Base-by-base conservation (phyloP, 306 rosid species). In the Castanea crenata region DNA sequence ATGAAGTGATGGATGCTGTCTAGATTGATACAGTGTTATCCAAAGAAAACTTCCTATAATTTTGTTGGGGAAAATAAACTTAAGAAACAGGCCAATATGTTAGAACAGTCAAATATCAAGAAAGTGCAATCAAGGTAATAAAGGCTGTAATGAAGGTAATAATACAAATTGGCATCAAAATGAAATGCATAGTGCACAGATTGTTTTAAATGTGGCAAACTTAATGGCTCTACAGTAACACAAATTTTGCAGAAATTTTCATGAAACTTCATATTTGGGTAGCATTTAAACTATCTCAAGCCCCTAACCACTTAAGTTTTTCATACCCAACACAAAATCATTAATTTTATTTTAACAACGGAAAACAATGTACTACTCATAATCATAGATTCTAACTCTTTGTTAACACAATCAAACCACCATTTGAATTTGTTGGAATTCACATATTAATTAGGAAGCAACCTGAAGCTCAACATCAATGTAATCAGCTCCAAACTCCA, bases 401-500 rank as follows among this genome's bases (percentile, higher is more conserved):
- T 49, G 29, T 14, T 16, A 51, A 31, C 32, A 54, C 7, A 79
- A 27, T 20, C 77, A 81, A 21, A 79, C 65, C 59, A 31, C 46
- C 8, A 76, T 15, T 9, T 16, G 18, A 82, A 82, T 32, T 32
- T 38, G 27, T 63, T 58, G 27, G 20, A 51, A 61, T 15, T 34
- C 38, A 38, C 20, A 18, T 51, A 74, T 69, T 75, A 19, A 71
- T 59, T 46, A 76, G 27, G 59, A 84, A 81, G 65, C 55, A 52
- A 93, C 98, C 98, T 93, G 85, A 69, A 93, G 95, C 84, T 93
- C 97, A 78, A 93, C 85, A 58, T 93, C 98, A 27, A 93, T 74
- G 84, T 89, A 93, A 87, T 90, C 96, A 64, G 98, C 97, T 74
- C 97, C 98, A 16, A 89, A 79, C 74, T 93, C 93, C 87, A 92